Percentiles rank a stretch among this genome's conserved stretches.
phyloP scores from a whole-genome alignment of 768 basidiomycete genomes.

The Boletus eberwhitei region DNA sequence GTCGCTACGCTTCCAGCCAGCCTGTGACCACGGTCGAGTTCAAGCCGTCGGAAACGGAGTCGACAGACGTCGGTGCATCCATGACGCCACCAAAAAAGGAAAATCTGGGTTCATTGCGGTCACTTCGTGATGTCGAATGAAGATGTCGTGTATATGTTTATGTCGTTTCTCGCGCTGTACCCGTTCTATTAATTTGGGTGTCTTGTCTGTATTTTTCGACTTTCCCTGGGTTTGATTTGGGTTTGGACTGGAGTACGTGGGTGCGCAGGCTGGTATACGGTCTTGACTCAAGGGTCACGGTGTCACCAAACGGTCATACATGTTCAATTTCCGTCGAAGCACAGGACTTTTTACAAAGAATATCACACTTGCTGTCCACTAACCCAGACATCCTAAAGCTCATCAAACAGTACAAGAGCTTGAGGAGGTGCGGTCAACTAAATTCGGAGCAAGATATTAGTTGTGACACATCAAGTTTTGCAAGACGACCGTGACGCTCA shows the following conservation, averaged over 20 bases:
- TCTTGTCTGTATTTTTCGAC: no score
- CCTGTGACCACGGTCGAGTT: background rate
- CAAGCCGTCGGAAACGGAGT: background rate
- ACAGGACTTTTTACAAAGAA: background rate
- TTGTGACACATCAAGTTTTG: background rate
- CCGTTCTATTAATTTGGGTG: no score
- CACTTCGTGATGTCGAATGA: no score
- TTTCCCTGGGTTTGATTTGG: constrained; percentile 40
- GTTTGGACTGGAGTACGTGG: constrained; percentile 2
- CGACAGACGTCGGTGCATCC: background rate
- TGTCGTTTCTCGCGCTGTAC: no score
- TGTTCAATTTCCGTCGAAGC: background rate
- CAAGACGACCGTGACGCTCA: background rate
- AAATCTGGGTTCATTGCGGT: background rate
- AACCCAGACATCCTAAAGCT: background rate
- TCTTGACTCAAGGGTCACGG: background rate
- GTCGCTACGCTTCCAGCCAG: background rate
- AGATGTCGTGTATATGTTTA: no score
- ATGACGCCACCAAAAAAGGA: background rate
- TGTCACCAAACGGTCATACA: background rate
- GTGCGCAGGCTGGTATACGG: background rate
- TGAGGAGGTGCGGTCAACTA: background rate
- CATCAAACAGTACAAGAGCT: background rate
- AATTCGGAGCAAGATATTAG: background rate
- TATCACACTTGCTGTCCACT: background rate